Percentiles rank a stretch among this genome's conserved stretches.
Evolutionary conservation across 208 protist genomes (phyloP).

Genomic region (Trichomonas vaginalis): DNA sequence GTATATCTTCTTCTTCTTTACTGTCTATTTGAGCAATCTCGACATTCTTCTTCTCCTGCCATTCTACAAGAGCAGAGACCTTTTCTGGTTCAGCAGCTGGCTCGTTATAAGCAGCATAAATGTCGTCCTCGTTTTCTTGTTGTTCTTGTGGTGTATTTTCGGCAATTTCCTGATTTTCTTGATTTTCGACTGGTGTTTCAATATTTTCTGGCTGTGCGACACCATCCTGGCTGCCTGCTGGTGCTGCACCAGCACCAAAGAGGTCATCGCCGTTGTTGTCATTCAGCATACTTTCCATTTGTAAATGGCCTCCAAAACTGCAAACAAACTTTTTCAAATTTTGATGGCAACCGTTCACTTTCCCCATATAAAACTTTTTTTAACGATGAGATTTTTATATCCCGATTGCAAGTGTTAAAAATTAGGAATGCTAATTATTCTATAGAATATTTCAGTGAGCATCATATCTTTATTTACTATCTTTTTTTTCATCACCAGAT

Average conservation of each 20-base stretch:
- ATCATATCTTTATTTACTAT: too few relatives aligned
- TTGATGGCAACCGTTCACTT: background rate
- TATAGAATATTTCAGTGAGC: too few relatives aligned
- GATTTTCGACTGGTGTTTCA: background rate
- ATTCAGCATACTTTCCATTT: background rate
- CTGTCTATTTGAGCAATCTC: background rate
- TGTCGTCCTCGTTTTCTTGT: background rate
- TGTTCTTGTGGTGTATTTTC: background rate
- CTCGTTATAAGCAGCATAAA: background rate
- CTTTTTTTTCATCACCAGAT: too few relatives aligned
- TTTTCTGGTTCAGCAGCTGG: background rate
- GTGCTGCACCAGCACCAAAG: background rate
- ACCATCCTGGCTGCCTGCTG: background rate
- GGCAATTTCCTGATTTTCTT: background rate
- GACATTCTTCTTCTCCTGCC: background rate
- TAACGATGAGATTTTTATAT: background rate
- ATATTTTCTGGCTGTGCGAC: background rate
- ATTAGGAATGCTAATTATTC: too few relatives aligned
- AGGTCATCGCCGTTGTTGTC: background rate
- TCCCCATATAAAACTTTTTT: background rate
- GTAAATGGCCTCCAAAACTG: background rate
- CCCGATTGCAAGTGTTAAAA: too few relatives aligned
- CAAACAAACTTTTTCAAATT: background rate
- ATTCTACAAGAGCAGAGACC: background rate
- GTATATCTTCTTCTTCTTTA: background rate